A percentile compares a stretch with the other conserved stretches of the same genome.
These are phyloP conservation scores for Metarhizium robertsii DNA, from an alignment of 2,329 filamentous ascomycete genomes.

Conservation along the genomic window DNA sequence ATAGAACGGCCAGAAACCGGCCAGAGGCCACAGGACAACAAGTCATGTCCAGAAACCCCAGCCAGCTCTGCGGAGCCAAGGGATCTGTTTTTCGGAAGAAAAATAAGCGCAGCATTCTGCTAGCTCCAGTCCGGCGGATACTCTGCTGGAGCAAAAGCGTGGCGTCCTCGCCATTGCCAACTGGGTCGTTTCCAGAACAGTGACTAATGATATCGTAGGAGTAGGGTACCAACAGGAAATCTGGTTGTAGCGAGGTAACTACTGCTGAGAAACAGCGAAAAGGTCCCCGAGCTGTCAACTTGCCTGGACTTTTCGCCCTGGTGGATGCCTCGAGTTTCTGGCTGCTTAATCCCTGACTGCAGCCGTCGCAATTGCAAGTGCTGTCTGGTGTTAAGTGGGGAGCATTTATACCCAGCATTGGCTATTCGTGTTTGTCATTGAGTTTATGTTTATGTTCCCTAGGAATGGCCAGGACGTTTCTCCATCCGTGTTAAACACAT, in stretches of 20 bases:
- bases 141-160: background rate
- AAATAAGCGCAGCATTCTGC: background rate
- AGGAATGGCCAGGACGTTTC: too few species aligned
- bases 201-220: background rate
- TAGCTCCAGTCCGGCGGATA: background rate
- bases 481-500: too few species aligned
- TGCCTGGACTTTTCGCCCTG: too few species aligned
- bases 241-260: too few species aligned
- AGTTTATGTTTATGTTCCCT: too few species aligned
- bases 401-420: too few species aligned
- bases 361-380: constrained; percentile 6
- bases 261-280: too few species aligned
- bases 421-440: too few species aligned
- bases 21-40: background rate
- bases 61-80: background rate
- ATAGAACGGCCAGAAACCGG: background rate
- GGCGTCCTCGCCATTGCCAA: background rate
- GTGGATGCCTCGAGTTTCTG: too few species aligned
- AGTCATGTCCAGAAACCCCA: background rate
- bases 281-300: too few species aligned
- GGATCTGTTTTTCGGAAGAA: background rate
- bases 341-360: constrained; percentile 3
- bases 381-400: background rate
- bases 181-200: background rate
- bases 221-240: background rate